These are phyloP conservation scores for Cicer pinnatifidum DNA, from an alignment of 306 rosid species.

Conservation along the genomic window DNA sequence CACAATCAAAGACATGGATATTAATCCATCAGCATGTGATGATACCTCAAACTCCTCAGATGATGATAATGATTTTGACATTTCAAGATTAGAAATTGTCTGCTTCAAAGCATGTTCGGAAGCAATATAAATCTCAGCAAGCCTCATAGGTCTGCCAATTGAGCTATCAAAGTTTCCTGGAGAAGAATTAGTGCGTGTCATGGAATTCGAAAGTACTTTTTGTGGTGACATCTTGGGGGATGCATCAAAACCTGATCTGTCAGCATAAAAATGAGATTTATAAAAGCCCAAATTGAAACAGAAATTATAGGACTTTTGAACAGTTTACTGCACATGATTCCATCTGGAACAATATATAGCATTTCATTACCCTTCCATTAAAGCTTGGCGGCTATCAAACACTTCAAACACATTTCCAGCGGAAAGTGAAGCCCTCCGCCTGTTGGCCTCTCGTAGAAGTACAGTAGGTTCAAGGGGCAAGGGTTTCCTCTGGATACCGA, in stretches of 20 bases:
- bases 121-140: conserved; percentile 93
- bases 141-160: conserved; percentile 92
- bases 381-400: conserved; percentile 67
- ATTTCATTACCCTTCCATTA: conserved; percentile 72
- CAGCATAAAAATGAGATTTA: conserved; percentile 53
- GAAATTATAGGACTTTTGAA: conserved; percentile 16
- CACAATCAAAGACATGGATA: conserved; percentile 36
- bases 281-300: conserved; percentile 48
- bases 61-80: conserved; percentile 75
- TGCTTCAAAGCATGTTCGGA: conserved; percentile 84
- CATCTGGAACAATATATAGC: conserved; percentile 38
- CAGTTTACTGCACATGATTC: conserved; percentile 35
- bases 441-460: conserved; percentile 92
- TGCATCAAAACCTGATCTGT: conserved; percentile 86
- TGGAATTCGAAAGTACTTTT: conserved; percentile 63
- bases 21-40: conserved; percentile 39
- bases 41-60: conserved; percentile 90
- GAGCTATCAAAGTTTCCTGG: conserved; percentile 86
- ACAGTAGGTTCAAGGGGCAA: conserved; percentile 95
- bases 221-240: conserved; percentile 66
- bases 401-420: conserved; percentile 81
- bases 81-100: conserved; percentile 68
- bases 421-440: conserved; percentile 97
- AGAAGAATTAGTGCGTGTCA: conserved; percentile 90
- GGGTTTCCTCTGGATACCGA: conserved; percentile 85